Conservation (phyloP, 257 asterid genomes). For the Penstemon barbatus region DNA sequence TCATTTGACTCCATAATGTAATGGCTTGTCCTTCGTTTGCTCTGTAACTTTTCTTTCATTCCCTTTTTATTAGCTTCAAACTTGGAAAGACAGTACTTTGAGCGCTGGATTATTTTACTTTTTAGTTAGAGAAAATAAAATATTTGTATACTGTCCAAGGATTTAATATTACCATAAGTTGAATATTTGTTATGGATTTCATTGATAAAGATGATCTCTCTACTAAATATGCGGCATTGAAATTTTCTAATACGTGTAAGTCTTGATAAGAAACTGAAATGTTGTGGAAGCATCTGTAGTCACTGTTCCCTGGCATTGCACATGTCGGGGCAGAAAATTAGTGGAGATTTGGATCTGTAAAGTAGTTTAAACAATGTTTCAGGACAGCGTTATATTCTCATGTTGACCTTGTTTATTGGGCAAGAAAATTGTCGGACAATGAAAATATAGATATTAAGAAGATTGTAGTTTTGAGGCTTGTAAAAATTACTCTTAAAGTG, state of each 20-base stretch:
- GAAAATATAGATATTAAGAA: too few relatives aligned
- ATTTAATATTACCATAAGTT: conserved; percentile 10
- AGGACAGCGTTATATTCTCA: neutral
- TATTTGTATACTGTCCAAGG: too few relatives aligned
- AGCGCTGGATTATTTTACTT: too few relatives aligned
- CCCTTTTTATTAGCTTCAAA: too few relatives aligned
- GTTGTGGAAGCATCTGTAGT: neutral
- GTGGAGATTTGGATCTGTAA: conserved; percentile 6
- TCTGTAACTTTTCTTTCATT: too few relatives aligned
- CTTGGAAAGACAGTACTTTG: too few relatives aligned
- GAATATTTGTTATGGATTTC: neutral
- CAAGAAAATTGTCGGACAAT: too few relatives aligned
- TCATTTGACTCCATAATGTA: too few relatives aligned
- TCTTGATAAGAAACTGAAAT: conserved; percentile 8
- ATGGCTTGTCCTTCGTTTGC: too few relatives aligned
- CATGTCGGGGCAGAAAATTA: conserved; percentile 1
- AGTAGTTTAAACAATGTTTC: conserved; percentile 16
- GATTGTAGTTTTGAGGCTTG: too few relatives aligned
- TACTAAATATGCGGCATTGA: conserved; percentile 1
- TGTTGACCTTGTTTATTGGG: neutral
- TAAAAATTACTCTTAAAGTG: too few relatives aligned
- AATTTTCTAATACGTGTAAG: neutral
- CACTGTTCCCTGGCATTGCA: neutral
- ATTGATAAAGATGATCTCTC: conserved; percentile 7
- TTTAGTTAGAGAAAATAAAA: too few relatives aligned